Evolutionary conservation across 2,329 filamentous ascomycete species (phyloP), one percentile per base, ranked within the genome.

Genomic region (Akanthomyces uredinophilus): DNA sequence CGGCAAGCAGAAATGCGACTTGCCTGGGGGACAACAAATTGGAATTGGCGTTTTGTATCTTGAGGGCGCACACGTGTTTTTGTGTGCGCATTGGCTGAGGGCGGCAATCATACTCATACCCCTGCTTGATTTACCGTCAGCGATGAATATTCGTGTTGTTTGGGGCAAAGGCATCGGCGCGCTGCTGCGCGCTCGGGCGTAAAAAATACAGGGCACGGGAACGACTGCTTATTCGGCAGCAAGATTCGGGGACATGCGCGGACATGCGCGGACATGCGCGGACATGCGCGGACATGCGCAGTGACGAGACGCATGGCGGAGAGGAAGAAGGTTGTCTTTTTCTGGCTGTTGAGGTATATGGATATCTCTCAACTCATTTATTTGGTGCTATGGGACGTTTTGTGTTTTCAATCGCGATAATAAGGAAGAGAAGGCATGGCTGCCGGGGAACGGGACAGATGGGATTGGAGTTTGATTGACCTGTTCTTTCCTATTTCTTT

Each of bases 21-120:
- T 51, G 46, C 56, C 22, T 32, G 27, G 14, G 14, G 46, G 39
- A 39, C 49, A 60, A 22, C 49, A 53, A 60, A 46, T 52, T 52
- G 57, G 29, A 60, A 49, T 60, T 53, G 58, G 58, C 58, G 58
- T 60, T 56, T 60, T 52, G 39, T 53, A 32, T 53, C 37, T 59
- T 43, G 56, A 32, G 49, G 11, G 24, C 27, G 49, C 41, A 51
- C 58, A 52, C 58, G 37, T 39, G 16, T 47, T 60, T 46, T 37
- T 32, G 49, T 53, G 39, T 41, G 49, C 27, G 58, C 8, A 46
- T 60, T 46, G 29, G 20, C 44, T 20, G 32, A 41, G 20, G 49
- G 43, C 49, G 58, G 58, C 58, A 60, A 53, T 18, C 58, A 53
- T 53, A 46, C 58, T 49, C 58, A 52, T 60, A 52, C 39, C 49